Base-by-base conservation (phyloP, 2,329 filamentous ascomycete species). In the Ophiosphaerella korrae region DNA sequence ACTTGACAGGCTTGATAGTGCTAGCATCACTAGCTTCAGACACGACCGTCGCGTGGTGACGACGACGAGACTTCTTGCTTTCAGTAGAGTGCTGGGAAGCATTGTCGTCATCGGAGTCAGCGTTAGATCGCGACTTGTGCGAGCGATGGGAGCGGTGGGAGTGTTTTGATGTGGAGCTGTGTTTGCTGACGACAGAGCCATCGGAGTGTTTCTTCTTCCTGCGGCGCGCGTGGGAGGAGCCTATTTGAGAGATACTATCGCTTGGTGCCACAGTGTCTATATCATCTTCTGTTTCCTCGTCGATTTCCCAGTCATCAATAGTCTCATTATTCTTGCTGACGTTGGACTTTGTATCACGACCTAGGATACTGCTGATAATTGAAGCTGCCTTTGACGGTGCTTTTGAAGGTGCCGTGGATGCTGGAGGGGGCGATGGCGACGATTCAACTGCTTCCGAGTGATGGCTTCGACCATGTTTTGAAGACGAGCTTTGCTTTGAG, bases 241-340 rank as follows among this genome's bases (percentile, higher is more conserved):
- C 67, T 21, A 58, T 62, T 37, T 78, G 75, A 12, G 75, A 78
- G 52, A 80, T 79, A 46, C 74, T 77, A 51, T 81, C 78, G 51
- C 77, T 76, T 1, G 78, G 78, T 2, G 75, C 72, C 1, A 81
- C 74, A 3, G 77, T 79, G 52, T 76, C 76, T 43, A 66, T 63
- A 48, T 80, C 74, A 9, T 62, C 57, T 41, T 64, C 61, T 16
- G 60, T 63, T 23, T 65, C 34, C 16, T 71, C 63, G n/a, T 68
- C 67, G 37, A 70, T 64, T n/a, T 70, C 69, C n/a, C 65, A 57
- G 16, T 74, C 73, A 43, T 77, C 73, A 26, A 68, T 64, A 26
- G 69, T 62, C 45, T 69, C 64, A 32, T 63, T 57, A 29, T 74
- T 62, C 4, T 73, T 65, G 32, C 56, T 57, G 18, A 56, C 58